phyloP scores from a whole-genome alignment of 2,329 filamentous ascomycete species.

The Herpotrichia juniperi region DNA sequence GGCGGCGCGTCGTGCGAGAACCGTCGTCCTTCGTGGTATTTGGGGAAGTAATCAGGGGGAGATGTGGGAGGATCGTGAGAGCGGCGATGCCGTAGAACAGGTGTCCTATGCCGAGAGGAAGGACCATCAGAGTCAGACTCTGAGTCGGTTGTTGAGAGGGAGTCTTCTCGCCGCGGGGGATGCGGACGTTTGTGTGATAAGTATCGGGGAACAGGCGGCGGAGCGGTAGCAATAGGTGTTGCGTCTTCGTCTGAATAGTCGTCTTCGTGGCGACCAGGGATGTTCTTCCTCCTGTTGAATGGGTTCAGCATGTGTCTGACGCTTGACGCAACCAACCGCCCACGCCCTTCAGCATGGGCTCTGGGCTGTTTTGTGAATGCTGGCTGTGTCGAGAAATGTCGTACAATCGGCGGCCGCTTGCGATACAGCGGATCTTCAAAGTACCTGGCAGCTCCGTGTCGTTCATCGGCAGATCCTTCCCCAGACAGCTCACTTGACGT shows the following conservation, averaged over 20 bases:
- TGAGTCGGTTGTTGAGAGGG: constrained; percentile 38
- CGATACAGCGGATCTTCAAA: constrained; percentile 58
- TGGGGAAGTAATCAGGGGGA: constrained; percentile 46
- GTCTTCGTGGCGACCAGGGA: constrained; percentile 34
- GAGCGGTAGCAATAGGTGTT: constrained; percentile 31
- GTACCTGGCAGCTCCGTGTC: constrained; percentile 52
- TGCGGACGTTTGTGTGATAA: constrained; percentile 41
- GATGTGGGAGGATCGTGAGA: constrained; percentile 51
- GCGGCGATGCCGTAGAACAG: constrained; percentile 45
- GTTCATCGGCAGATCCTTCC: constrained; percentile 50
- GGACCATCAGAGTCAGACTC: constrained; percentile 38
- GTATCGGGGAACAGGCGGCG: constrained; percentile 23
- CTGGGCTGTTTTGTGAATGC: constrained; percentile 37
- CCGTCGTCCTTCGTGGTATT: constrained; percentile 37
- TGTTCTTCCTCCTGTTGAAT: constrained; percentile 31
- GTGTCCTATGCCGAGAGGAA: constrained; percentile 30
- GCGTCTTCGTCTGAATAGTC: constrained; percentile 36
- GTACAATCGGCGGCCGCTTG: constrained; percentile 52
- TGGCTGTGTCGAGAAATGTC: constrained; percentile 46
- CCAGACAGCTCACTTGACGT: constrained; percentile 41
- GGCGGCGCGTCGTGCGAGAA: constrained; percentile 31
- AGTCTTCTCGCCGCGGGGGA: constrained; percentile 39
- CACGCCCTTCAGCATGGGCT: constrained; percentile 33
- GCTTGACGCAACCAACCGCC: constrained; percentile 30
- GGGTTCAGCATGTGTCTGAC: constrained; percentile 46